Evolutionary conservation across 2,329 filamentous ascomycete species (phyloP).

Genomic region (Lojkania enalia): DNA sequence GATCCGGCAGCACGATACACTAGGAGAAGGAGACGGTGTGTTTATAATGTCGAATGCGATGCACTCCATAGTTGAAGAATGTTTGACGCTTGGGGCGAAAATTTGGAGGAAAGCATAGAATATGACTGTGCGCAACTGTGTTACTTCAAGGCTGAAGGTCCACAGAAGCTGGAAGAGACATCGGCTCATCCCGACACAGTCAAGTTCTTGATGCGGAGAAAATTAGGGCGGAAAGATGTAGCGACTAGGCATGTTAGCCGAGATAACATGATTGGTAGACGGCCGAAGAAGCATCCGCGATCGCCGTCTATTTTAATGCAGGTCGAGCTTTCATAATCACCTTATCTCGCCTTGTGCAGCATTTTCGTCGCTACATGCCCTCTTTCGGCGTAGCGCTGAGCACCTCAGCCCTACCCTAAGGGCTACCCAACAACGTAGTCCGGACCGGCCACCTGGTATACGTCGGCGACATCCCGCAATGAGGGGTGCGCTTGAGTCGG

Average conservation of each 20-base stretch:
- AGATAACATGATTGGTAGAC: constrained; percentile 6
- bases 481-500: neutral
- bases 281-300: neutral
- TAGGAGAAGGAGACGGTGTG: constrained; percentile 11
- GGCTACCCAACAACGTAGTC: no score
- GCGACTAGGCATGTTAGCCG: constrained; percentile 2
- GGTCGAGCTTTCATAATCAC: constrained; percentile 9
- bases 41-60: constrained; percentile 21
- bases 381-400: constrained; percentile 13
- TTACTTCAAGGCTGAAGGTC: constrained; percentile 14
- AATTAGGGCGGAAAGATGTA: constrained; percentile 8
- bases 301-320: constrained; percentile 10
- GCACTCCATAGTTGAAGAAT: constrained; percentile 7
- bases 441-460: constrained; percentile 1
- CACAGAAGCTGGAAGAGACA: constrained; percentile 10
- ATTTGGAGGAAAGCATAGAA: constrained; percentile 7
- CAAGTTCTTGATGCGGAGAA: constrained; percentile 11
- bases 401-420: neutral
- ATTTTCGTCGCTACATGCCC: constrained; percentile 12
- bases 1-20: constrained; percentile 7
- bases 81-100: constrained; percentile 6
- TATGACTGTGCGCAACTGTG: constrained; percentile 4
- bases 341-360: constrained; percentile 7
- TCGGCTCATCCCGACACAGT: neutral
- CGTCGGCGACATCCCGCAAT: no score